These are phyloP conservation scores for Corymbia calophylla DNA, from an alignment of 441 rosid species.

Conservation along the genomic window DNA sequence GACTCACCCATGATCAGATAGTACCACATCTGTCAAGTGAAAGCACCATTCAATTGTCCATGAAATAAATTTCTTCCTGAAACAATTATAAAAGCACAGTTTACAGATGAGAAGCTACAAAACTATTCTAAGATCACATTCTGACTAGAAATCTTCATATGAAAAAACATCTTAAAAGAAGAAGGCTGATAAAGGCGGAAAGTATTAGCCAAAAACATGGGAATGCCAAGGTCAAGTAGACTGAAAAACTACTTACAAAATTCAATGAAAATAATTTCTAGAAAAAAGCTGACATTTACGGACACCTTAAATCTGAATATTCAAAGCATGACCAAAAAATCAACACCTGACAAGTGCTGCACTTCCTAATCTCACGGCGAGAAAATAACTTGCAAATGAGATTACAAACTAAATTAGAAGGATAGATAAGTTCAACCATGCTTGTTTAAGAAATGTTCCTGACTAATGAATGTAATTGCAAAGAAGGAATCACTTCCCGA, in stretches of 20 bases:
- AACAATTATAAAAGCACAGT: slow-evolving; percentile 2
- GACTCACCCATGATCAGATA: slow-evolving; percentile 59
- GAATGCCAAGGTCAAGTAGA: not conserved
- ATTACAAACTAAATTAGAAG: not conserved
- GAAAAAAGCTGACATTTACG: not conserved
- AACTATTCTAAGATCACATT: not conserved
- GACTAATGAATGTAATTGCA: not conserved
- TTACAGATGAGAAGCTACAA: not conserved
- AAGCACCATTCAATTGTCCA: slow-evolving; percentile 97
- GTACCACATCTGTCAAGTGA: slow-evolving; percentile 52
- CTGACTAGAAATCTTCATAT: not conserved
- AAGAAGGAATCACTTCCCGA: not conserved
- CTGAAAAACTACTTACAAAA: not conserved
- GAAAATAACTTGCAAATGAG: not conserved
- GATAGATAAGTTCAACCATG: not conserved
- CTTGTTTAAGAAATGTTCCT: not conserved
- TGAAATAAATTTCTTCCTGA: slow-evolving; percentile 50
- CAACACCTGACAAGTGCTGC: not conserved
- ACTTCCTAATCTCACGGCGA: not conserved
- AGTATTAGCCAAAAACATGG: not conserved
- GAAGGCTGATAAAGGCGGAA: not conserved
- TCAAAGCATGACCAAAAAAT: not conserved
- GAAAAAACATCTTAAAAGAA: not conserved
- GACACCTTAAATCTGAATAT: not conserved
- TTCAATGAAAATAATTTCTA: not conserved